These are phyloP conservation scores for Verticillium zaregamsianum DNA, from an alignment of 2,329 filamentous ascomycete species.

Conservation along the genomic window DNA sequence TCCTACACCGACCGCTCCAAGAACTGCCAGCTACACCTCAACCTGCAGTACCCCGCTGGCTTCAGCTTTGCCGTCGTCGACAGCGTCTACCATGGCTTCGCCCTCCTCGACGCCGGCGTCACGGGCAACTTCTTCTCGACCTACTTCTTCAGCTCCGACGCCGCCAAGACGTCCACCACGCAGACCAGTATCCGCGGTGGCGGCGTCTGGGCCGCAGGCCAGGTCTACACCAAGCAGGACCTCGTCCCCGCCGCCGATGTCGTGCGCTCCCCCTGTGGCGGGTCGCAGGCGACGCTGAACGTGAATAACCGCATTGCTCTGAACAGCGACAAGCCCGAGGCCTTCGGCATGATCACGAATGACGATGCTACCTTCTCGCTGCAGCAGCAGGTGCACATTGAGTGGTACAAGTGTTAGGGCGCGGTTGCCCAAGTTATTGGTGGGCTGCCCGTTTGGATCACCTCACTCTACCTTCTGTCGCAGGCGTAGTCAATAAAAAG, in stretches of 20 bases:
- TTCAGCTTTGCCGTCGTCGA: conserved; percentile 24
- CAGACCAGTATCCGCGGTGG: conserved; percentile 25
- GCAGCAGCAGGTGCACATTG: conserved; percentile 38
- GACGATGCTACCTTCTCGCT: conserved; percentile 40
- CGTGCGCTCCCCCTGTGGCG: conserved; percentile 28
- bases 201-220: conserved; percentile 22
- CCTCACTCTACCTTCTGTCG: too few species aligned
- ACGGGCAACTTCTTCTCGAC: conserved; percentile 29
- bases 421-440: too few species aligned
- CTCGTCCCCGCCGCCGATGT: conserved; percentile 24
- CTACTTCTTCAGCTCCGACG: conserved; percentile 29
- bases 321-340: conserved; percentile 28
- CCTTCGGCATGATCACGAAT: conserved; percentile 36
- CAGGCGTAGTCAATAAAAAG: not conserved
- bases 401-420: conserved; percentile 23
- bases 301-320: conserved; percentile 42
- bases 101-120: conserved; percentile 25
- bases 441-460: too few species aligned
- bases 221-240: conserved; percentile 31
- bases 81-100: conserved; percentile 30
- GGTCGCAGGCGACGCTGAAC: conserved; percentile 30
- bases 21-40: conserved; percentile 12
- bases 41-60: conserved; percentile 8
- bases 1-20: conserved; percentile 6
- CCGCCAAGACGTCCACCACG: conserved; percentile 26